Evolutionary conservation across 2,329 filamentous ascomycete species (phyloP), one percentile per base, ranked within the genome.

Genomic region (Penicillium sp.): DNA sequence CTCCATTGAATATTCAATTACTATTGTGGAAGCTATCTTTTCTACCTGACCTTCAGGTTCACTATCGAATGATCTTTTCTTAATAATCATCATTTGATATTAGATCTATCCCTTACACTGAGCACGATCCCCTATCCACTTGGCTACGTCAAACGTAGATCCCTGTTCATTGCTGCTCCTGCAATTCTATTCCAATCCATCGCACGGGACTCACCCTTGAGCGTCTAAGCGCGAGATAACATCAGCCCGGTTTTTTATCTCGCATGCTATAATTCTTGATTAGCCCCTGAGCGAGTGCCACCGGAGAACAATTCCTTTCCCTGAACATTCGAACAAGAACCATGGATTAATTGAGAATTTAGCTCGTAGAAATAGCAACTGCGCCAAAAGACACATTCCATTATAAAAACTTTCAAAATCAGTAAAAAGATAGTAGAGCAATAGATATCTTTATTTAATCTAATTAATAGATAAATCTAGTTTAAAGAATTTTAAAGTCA

Each of bases 321-420:
- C 38, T 40, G 38, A 40, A 40, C 38, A 19, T 40, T 40, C 38
- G 38, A 40, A 40, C 38, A 42, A 42, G 38, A 42, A 42, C 38
- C 15, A 42, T 42, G 38, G 38, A 42, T 42, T 42, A 19, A 42
- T 42, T 9, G 17, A 42, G 17, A 42, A 42, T 42, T 4, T 42
- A 42, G 38, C 38, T n/a, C 38, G 38, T 42, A 42, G 38, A 42
- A 42, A 42, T 42, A 42, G 38, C 38, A 42, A 42, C 19, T 42
- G 38, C 38, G 38, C 38, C 38, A 42, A 42, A 42, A 10, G 38
- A 42, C 38, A 42, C 9, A 42, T 42, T 42, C 38, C 38, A 42
- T 42, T 42, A 8, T 42, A 42, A 42, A 42, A 19, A 42, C 1
- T 19, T 19, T 42, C 28, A 5, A 26, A 26, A 26, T n/a, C 38